These are phyloP conservation scores for Coniosporium tulheliwenetii DNA, from an alignment of 2,329 filamentous ascomycete genomes.

Conservation along the genomic window DNA sequence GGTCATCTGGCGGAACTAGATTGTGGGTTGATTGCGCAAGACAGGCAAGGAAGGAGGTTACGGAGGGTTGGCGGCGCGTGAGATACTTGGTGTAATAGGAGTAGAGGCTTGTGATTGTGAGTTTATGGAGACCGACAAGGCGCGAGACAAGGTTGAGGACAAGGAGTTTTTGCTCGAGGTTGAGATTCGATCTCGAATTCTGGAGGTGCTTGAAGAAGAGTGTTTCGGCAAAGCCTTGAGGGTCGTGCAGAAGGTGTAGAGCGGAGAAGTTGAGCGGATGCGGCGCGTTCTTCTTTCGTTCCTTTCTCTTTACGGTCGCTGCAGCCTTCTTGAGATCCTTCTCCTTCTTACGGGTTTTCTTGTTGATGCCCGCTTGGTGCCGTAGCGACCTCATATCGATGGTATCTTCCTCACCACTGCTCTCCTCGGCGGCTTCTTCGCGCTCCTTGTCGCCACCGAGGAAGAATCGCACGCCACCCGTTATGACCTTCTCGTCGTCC, in stretches of 20 bases:
- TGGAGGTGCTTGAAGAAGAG: conserved; percentile 87
- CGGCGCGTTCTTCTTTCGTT: conserved; percentile 76
- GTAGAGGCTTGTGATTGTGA: conserved; percentile 80
- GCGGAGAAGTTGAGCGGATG: conserved; percentile 93
- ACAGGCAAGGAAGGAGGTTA: conserved; percentile 85
- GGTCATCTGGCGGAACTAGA: conserved; percentile 77
- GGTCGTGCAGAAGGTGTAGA: conserved; percentile 82
- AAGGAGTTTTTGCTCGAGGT: conserved; percentile 77
- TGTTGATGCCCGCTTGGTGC: conserved; percentile 84
- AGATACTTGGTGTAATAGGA: conserved; percentile 90
- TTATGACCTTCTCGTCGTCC: conserved; percentile 83
- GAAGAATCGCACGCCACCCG: conserved; percentile 84
- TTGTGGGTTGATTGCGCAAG: conserved; percentile 85
- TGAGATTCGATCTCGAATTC: conserved; percentile 68
- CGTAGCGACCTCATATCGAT: conserved; percentile 67
- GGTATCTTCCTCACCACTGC: conserved; percentile 62
- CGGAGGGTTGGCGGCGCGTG: conserved; percentile 72
- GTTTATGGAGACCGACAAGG: conserved; percentile 80
- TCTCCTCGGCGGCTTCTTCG: conserved; percentile 71
- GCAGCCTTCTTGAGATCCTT: conserved; percentile 67
- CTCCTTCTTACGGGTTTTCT: conserved; percentile 82
- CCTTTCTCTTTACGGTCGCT: conserved; percentile 64
- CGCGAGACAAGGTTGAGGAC: conserved; percentile 83
- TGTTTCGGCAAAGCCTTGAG: conserved; percentile 81
- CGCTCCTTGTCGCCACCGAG: conserved; percentile 90